A percentile compares a stretch with the other conserved stretches of the same genome.
phyloP scores from a whole-genome alignment of 1,139 yeast species.

The Kurtzmaniella quercitrusa region DNA sequence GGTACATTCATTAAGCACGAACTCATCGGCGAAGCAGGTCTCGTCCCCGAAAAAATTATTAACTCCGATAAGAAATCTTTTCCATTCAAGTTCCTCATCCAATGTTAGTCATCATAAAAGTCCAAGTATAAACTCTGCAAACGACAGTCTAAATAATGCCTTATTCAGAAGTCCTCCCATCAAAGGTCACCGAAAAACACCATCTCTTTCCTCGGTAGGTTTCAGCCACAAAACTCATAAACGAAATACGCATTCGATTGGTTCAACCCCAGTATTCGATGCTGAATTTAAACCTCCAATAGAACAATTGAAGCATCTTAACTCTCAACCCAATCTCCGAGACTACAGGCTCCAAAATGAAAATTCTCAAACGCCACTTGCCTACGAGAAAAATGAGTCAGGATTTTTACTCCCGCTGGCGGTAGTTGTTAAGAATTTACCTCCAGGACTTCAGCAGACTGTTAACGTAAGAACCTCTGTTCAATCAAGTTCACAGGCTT shows the following conservation, averaged over 20 bases:
- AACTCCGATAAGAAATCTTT: constrained; percentile 41
- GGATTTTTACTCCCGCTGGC: background rate
- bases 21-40: constrained; percentile 13
- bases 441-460: constrained; percentile 4
- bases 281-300: constrained; percentile 1
- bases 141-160: constrained; percentile 14
- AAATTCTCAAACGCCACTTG: background rate
- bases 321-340: constrained; percentile 4
- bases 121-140: constrained; percentile 14
- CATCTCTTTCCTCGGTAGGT: background rate
- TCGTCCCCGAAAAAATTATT: constrained; percentile 42
- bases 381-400: background rate
- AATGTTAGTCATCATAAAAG: constrained; percentile 9
- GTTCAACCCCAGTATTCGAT: constrained; percentile 7
- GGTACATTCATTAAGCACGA: constrained; percentile 8
- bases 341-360: background rate
- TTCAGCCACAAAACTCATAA: constrained; percentile 3
- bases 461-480: constrained; percentile 1
- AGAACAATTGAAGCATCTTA: background rate
- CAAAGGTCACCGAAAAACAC: background rate
- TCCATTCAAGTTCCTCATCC: constrained; percentile 15
- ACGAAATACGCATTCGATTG: constrained; percentile 7
- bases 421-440: background rate
- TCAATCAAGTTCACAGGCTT: constrained; percentile 5
- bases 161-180: constrained; percentile 1